Base-by-base conservation (phyloP, 192 early-diverging fungal species). In the Lobosporangium transversale region DNA sequence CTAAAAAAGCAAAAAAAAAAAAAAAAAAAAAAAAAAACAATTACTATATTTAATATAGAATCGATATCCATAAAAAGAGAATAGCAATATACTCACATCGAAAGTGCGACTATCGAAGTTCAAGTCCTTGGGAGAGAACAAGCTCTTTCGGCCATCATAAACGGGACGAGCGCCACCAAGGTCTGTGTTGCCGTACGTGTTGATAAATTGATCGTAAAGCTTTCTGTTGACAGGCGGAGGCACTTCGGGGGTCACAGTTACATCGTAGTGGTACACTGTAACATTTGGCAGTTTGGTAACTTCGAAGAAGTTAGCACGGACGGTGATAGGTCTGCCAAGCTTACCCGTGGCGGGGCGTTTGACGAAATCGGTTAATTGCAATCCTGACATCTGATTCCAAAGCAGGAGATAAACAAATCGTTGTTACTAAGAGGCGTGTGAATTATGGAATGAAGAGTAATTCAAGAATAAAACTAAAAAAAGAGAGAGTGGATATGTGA, bases 231-330 rank as follows among this genome's bases (percentile, higher is more conserved):
- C 88, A 0, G 87, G 87, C 4, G 89, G 88, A 15, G 94, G 92
- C 15, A 93, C 91, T 33, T 93, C 89, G 14, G 94, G 92, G 7
- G 67, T 64, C 27, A 97, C 86, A 3, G 81, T 84, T 12, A 97
- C 82, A 68, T 94, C 93, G 79, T 95, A 98, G 60, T 97, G 96
- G 78, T 92, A 84, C 27, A 98, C 87, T 1, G 82, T 84, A 1
- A 61, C 75, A n/a, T 86, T 68, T 4, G 90, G 87, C n/a, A 91
- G 86, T 44, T 86, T 80, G 30, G 54, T 74, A n/a, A 98, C 65
- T 53, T 90, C 88, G 76, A 94, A 93, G 66, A 92, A 93, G 86
- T 98, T 98, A 11, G 83, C 78, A 0, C 74, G 45, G 3, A 93
- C 83, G 12, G 63, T 66, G 31, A 78, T 64, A 11, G 59, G 47